Percentiles rank a stretch among this genome's conserved stretches.
phyloP scores from a whole-genome alignment of 768 basidiomycete species.

The Serendipita sp. region DNA sequence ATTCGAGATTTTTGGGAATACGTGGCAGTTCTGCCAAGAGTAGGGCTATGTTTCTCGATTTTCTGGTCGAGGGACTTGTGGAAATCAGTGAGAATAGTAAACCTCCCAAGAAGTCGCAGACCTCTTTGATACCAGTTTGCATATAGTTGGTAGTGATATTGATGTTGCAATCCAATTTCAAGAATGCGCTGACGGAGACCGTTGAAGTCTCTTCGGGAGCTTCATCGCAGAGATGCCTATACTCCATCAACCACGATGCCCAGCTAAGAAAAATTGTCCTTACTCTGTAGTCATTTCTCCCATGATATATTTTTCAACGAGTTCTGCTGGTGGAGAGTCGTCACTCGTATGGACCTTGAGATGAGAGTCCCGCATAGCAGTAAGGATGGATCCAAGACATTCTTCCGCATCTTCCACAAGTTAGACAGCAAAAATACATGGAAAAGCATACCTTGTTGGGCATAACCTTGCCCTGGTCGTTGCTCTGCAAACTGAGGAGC shows the following conservation, averaged over 20 bases:
- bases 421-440: not conserved
- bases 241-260: not conserved
- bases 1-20: slow-evolving; percentile 73
- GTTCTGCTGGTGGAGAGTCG: slow-evolving; percentile 28
- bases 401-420: slow-evolving; percentile 61
- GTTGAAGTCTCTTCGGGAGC: slow-evolving; percentile 60
- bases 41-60: slow-evolving; percentile 69
- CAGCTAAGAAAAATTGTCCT: slow-evolving; percentile 10
- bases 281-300: slow-evolving; percentile 64
- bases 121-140: slow-evolving; percentile 65
- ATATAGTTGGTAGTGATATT: slow-evolving; percentile 74
- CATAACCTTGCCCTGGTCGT: slow-evolving; percentile 37
- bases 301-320: slow-evolving; percentile 68
- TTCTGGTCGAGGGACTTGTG: slow-evolving; percentile 68
- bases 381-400: slow-evolving; percentile 64
- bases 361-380: slow-evolving; percentile 54
- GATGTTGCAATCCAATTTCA: slow-evolving; percentile 91
- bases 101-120: slow-evolving; percentile 2
- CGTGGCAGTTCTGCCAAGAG: slow-evolving; percentile 60
- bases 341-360: slow-evolving; percentile 21
- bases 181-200: slow-evolving; percentile 47
- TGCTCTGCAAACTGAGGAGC: slow-evolving; percentile 85
- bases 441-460: slow-evolving; percentile 50
- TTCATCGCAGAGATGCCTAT: slow-evolving; percentile 67
- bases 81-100: not conserved